Percentiles rank a stretch among this genome's conserved stretches.
phyloP scores from a whole-genome alignment of 371 early-diverging fungal genomes.

The Cokeromyces recurvatus region DNA sequence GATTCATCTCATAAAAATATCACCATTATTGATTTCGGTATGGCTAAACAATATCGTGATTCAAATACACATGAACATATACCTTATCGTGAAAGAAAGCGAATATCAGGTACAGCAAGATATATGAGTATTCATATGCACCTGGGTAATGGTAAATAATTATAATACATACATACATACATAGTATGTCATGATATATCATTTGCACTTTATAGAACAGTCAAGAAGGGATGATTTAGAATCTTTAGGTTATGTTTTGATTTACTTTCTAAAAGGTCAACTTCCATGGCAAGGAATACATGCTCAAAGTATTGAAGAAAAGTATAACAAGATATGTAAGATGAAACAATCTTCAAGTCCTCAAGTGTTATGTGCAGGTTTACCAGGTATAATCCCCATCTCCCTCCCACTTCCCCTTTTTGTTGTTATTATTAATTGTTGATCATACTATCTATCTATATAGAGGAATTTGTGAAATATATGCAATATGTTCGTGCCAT shows the following conservation, averaged over 20 bases:
- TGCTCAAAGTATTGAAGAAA: slow-evolving; percentile 85
- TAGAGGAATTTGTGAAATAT: slow-evolving; percentile 76
- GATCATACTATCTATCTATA: background rate
- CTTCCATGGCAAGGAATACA: slow-evolving; percentile 94
- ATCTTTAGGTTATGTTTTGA: slow-evolving; percentile 87
- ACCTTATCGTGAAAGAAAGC: slow-evolving; percentile 75
- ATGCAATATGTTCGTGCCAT: slow-evolving; percentile 81
- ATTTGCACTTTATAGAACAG: slow-evolving; percentile 70
- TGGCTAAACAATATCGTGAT: slow-evolving; percentile 86
- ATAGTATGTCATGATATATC: background rate
- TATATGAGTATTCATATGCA: slow-evolving; percentile 94
- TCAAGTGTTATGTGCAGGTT: slow-evolving; percentile 70
- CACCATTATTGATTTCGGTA: slow-evolving; percentile 86
- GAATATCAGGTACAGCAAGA: slow-evolving; percentile 85
- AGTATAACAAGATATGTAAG: slow-evolving; percentile 90
- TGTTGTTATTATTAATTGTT: no score
- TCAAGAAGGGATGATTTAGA: slow-evolving; percentile 93
- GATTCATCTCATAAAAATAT: slow-evolving; percentile 7
- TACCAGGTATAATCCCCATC: slow-evolving; percentile 42
- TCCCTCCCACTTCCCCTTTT: background rate
- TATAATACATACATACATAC: background rate
- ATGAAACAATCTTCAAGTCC: slow-evolving; percentile 74
- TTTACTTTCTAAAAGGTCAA: slow-evolving; percentile 88
- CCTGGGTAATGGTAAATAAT: slow-evolving; percentile 71
- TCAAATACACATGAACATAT: slow-evolving; percentile 80